These are phyloP conservation scores for Colletotrichum sp. DNA, from an alignment of 2,329 filamentous ascomycete species.

Conservation along the genomic window DNA sequence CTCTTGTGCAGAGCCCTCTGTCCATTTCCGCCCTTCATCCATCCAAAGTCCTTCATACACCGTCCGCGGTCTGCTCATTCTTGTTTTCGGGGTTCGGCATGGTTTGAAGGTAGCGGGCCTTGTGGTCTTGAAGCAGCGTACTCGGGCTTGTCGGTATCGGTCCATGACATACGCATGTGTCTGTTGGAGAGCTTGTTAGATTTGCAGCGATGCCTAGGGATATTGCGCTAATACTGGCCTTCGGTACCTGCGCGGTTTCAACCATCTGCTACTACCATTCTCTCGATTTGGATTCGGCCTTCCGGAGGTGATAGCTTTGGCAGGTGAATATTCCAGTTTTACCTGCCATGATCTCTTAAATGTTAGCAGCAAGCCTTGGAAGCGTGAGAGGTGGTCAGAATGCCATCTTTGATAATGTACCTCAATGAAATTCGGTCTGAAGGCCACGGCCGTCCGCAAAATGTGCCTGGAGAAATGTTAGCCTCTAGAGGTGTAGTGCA, in stretches of 20 bases:
- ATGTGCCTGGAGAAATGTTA: neutral
- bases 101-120: neutral
- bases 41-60: neutral
- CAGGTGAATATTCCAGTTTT: neutral
- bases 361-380: neutral
- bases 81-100: neutral
- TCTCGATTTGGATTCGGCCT: neutral
- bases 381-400: neutral
- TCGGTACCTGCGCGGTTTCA: neutral
- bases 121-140: neutral
- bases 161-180: neutral
- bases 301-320: neutral
- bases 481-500: neutral
- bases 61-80: neutral
- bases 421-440: neutral
- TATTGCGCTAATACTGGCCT: neutral
- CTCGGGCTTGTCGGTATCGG: neutral
- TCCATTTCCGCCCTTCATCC: neutral
- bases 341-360: neutral
- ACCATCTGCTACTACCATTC: neutral
- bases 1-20: neutral
- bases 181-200: neutral
- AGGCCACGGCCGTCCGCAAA: neutral
- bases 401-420: neutral
- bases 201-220: neutral